These are phyloP conservation scores for Annulohypoxylon truncatum DNA, from an alignment of 2,329 filamentous ascomycete species.

Conservation along the genomic window DNA sequence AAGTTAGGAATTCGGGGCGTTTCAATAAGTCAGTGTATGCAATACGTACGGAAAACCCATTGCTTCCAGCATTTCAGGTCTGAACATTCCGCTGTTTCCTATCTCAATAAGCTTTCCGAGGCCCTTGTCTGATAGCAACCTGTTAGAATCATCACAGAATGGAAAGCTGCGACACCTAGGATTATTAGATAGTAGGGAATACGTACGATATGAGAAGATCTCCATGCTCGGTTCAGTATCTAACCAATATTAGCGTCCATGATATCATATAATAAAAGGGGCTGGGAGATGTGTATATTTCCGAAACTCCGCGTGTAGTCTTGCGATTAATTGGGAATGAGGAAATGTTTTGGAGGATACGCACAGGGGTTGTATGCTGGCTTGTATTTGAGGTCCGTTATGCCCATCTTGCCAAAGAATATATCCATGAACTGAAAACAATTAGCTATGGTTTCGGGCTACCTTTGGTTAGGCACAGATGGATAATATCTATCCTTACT, in stretches of 20 bases:
- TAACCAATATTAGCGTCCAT: constrained; percentile 78
- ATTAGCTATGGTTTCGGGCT: constrained; percentile 43
- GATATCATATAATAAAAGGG: neutral
- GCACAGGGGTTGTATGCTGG: constrained; percentile 88
- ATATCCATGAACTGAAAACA: constrained; percentile 76
- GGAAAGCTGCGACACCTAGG: no score
- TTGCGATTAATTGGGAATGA: neutral
- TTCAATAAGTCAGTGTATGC: no score
- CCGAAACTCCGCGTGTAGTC: neutral
- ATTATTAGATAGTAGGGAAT: neutral
- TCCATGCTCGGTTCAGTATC: constrained; percentile 94
- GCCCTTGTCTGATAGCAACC: constrained; percentile 57
- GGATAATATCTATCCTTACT: constrained; percentile 11
- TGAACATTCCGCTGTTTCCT: constrained; percentile 98
- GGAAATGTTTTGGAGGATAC: neutral
- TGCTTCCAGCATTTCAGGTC: constrained; percentile 94
- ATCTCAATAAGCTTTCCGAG: constrained; percentile 95
- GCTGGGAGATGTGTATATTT: no score
- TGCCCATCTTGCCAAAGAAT: constrained; percentile 97
- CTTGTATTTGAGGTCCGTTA: constrained; percentile 88
- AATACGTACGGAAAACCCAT: constrained; percentile 79
- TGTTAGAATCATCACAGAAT: constrained; percentile 6
- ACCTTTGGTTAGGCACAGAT: neutral
- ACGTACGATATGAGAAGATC: constrained; percentile 84
- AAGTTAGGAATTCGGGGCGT: neutral